phyloP scores from a whole-genome alignment of 2,329 filamentous ascomycete species.

The Ceratocystis diversiconidia region DNA sequence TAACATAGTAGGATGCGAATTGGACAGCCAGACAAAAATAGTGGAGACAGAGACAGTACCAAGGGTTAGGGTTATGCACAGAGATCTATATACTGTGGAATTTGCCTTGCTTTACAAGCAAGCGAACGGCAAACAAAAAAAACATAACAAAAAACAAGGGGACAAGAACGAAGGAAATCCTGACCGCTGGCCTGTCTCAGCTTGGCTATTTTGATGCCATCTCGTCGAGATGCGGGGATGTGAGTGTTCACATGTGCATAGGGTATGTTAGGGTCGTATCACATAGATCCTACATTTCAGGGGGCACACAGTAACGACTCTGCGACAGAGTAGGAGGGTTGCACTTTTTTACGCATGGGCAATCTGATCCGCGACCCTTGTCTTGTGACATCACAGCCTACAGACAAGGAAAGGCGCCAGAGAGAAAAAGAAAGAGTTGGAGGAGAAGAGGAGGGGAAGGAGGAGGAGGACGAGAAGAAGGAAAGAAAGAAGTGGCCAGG shows the following conservation, averaged over 20 bases:
- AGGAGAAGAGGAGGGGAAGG: neutral
- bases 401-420: neutral
- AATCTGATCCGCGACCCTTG: neutral
- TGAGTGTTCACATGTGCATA: neutral
- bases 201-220: neutral
- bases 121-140: neutral
- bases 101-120: no score
- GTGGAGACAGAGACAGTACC: neutral
- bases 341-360: neutral
- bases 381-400: constrained; percentile 4
- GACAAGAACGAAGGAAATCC: neutral
- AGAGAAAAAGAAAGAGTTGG: neutral
- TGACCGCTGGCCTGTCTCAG: neutral
- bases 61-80: neutral
- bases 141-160: neutral
- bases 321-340: neutral
- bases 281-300: neutral
- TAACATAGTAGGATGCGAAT: neutral
- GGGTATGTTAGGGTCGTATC: neutral
- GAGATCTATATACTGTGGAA: neutral
- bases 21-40: neutral
- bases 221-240: neutral
- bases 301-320: neutral
- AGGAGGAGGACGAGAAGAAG: neutral
- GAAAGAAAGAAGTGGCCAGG: neutral